phyloP scores from a whole-genome alignment of 257 asterid species.

The Forsythia viridissima region DNA sequence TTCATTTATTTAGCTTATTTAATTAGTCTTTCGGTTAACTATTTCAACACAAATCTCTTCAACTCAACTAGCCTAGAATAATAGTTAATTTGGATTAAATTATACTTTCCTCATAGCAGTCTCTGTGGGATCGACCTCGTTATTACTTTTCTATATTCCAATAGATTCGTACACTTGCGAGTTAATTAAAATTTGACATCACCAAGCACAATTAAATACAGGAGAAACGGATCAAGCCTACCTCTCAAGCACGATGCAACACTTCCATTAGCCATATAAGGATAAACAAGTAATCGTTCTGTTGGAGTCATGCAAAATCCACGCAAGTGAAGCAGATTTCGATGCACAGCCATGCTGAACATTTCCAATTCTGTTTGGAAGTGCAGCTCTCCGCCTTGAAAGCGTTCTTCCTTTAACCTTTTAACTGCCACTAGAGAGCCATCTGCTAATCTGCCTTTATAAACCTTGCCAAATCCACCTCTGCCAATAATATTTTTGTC shows the following conservation, averaged over 20 bases:
- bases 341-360: constrained; percentile 92
- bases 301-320: constrained; percentile 96
- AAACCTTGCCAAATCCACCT: constrained; percentile 92
- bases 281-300: constrained; percentile 92
- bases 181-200: too few relatives aligned
- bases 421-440: constrained; percentile 87
- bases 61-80: too few relatives aligned
- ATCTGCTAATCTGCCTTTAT: constrained; percentile 87
- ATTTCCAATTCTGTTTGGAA: constrained; percentile 94
- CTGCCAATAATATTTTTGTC: constrained; percentile 70
- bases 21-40: too few relatives aligned
- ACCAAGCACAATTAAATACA: background rate
- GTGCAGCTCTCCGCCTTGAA: constrained; percentile 82
- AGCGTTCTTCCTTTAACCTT: constrained; percentile 86
- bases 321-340: constrained; percentile 74
- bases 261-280: constrained; percentile 90
- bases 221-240: constrained; percentile 28
- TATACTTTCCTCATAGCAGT: too few relatives aligned
- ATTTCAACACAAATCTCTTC: too few relatives aligned
- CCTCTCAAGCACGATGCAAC: constrained; percentile 98
- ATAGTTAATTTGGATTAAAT: too few relatives aligned
- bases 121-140: too few relatives aligned
- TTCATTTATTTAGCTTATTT: too few relatives aligned
- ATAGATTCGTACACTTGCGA: too few relatives aligned
- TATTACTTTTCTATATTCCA: too few relatives aligned